phyloP scores from a whole-genome alignment of 2,329 filamentous ascomycete genomes.

The Clonostachys chloroleuca region DNA sequence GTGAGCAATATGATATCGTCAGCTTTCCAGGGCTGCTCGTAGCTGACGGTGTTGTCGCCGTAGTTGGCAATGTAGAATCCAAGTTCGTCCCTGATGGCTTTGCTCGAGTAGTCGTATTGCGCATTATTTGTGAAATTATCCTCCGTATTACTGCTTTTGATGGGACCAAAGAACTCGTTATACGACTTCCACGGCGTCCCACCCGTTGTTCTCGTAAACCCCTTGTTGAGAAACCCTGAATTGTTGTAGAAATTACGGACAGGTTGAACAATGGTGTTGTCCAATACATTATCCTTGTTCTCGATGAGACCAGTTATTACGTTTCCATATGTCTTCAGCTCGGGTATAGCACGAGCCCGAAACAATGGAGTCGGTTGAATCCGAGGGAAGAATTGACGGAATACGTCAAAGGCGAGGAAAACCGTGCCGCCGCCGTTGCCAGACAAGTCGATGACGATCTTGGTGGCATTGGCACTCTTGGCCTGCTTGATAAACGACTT shows the following conservation, averaged over 20 bases:
- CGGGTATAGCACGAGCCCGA: neutral
- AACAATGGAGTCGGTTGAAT: neutral
- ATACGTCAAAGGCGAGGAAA: conserved; percentile 39
- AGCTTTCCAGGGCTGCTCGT: conserved; percentile 19
- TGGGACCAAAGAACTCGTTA: neutral
- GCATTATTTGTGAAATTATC: neutral
- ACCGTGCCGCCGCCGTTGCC: conserved; percentile 55
- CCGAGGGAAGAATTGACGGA: conserved; percentile 30
- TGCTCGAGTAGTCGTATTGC: conserved; percentile 2
- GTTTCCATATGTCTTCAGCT: neutral
- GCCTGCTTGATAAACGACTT: neutral
- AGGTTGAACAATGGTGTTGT: too few species aligned
- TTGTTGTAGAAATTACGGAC: too few species aligned
- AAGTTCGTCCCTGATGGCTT: conserved; percentile 21
- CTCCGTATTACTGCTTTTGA: neutral
- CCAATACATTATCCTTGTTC: too few species aligned
- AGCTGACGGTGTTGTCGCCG: conserved; percentile 3
- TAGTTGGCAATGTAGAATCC: conserved; percentile 44
- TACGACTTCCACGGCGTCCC: neutral
- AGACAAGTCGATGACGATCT: conserved; percentile 60
- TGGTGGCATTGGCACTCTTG: conserved; percentile 14
- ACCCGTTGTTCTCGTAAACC: too few species aligned
- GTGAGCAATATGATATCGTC: conserved; percentile 37
- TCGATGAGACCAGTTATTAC: too few species aligned
- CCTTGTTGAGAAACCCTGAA: too few species aligned